A percentile compares a stretch with the other conserved stretches of the same genome.
Evolutionary conservation across 257 asterid genomes (phyloP).

Genomic region (Echites panduratus): DNA sequence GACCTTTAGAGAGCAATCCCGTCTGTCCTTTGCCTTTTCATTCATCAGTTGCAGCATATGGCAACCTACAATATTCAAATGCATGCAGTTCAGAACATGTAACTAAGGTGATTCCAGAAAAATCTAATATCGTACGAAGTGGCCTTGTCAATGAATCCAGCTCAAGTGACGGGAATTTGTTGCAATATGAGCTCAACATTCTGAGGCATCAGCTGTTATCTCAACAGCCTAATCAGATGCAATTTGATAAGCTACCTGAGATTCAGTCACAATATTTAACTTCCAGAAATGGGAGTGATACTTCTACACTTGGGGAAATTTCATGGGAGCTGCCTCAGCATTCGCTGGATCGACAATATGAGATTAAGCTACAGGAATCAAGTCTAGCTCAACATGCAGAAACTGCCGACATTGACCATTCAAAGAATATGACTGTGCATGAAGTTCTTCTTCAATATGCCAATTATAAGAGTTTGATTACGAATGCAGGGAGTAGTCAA

Average conservation of each 20-base stretch:
- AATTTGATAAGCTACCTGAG: constrained; percentile 20
- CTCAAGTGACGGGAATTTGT: constrained; percentile 13
- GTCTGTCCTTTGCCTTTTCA: constrained; percentile 20
- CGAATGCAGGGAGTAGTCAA: constrained; percentile 20
- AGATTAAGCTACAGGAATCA: constrained; percentile 20
- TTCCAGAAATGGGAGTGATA: constrained; percentile 16
- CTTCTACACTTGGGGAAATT: constrained; percentile 9
- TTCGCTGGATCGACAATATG: constrained; percentile 2
- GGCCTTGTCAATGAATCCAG: constrained; percentile 15
- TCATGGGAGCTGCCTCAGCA: constrained; percentile 21
- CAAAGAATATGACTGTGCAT: constrained; percentile 14
- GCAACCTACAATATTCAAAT: constrained; percentile 12
- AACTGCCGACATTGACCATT: constrained; percentile 20
- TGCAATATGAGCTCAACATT: constrained; percentile 18
- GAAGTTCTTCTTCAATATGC: constrained; percentile 27
- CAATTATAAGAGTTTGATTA: constrained; percentile 17
- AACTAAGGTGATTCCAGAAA: constrained; percentile 15
- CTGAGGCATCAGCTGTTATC: constrained; percentile 11
- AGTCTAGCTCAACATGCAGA: constrained; percentile 18
- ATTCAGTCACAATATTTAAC: constrained; percentile 14
- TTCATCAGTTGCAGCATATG: constrained; percentile 13
- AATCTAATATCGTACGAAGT: constrained; percentile 21
- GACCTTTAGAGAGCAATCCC: constrained; percentile 20
- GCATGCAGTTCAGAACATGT: constrained; percentile 18
- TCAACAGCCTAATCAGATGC: constrained; percentile 19